Conservation (phyloP, 805 yeast species). For the Cyberlindnera euphorbiiphila region DNA sequence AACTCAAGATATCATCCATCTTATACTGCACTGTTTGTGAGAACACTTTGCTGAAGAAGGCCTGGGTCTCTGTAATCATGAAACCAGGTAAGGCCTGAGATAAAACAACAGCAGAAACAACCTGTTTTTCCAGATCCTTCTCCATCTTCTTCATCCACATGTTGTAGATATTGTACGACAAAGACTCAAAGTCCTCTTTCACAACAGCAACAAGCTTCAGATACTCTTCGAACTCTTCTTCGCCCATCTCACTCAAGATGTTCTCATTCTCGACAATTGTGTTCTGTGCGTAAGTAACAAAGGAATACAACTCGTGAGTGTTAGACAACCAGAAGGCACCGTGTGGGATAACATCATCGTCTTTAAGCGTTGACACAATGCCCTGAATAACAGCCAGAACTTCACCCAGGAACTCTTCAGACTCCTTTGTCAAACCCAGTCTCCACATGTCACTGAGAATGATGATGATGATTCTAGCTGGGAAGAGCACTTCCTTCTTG, state of each 20-base stretch:
- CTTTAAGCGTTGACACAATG: constrained; percentile 73
- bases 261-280: constrained; percentile 85
- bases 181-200: constrained; percentile 88
- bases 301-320: constrained; percentile 91
- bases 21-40: constrained; percentile 67
- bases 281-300: constrained; percentile 89
- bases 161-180: constrained; percentile 90
- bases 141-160: constrained; percentile 97
- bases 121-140: constrained; percentile 84
- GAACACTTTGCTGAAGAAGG: constrained; percentile 81
- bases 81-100: constrained; percentile 97
- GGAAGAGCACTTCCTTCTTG: constrained; percentile 89
- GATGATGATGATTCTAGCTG: constrained; percentile 90
- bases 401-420: constrained; percentile 87
- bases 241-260: constrained; percentile 78
- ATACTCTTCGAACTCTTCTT: constrained; percentile 85
- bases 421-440: constrained; percentile 85
- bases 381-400: constrained; percentile 83
- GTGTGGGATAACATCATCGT: constrained; percentile 81
- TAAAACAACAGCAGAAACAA: constrained; percentile 89
- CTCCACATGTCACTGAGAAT: constrained; percentile 98
- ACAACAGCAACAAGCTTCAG: constrained; percentile 84
- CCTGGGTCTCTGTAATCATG: constrained; percentile 75
- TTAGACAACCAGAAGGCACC: constrained; percentile 98
- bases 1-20: constrained; percentile 91